These are phyloP conservation scores for Trichomonas gallinae DNA, from an alignment of 208 protist genomes.

Conservation along the genomic window DNA sequence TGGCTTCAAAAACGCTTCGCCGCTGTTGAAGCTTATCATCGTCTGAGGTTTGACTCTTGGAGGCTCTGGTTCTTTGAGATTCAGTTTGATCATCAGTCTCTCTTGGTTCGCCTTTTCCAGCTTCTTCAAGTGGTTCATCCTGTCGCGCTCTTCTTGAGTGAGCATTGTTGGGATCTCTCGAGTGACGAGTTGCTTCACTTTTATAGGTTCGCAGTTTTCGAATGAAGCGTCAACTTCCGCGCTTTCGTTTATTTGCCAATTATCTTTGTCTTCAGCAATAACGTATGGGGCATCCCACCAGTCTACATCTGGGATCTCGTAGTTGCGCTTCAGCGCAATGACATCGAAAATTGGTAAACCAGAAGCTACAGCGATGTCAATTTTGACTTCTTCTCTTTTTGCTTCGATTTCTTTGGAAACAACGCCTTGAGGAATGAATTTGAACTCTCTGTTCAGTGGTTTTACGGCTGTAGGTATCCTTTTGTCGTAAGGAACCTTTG, in stretches of 20 bases:
- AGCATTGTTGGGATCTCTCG: neutral
- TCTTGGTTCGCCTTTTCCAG: neutral
- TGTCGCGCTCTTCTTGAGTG: neutral
- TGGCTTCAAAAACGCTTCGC: neutral
- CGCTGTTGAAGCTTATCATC: neutral
- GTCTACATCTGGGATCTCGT: neutral
- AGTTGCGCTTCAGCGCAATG: neutral
- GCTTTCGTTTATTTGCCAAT: neutral
- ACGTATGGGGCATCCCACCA: conserved; percentile 6
- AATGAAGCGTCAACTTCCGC: neutral
- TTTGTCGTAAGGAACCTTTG: neutral
- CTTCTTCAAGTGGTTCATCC: neutral
- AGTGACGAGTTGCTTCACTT: too few relatives aligned
- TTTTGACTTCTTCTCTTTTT: neutral
- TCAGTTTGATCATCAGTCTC: neutral
- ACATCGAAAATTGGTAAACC: neutral
- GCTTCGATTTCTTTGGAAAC: neutral
- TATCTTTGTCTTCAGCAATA: neutral
- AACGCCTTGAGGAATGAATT: neutral
- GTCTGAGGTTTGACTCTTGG: neutral
- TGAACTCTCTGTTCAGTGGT: neutral
- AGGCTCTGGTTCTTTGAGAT: neutral
- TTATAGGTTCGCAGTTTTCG: neutral
- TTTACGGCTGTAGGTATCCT: neutral
- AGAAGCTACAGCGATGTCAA: neutral